Evolutionary conservation across 192 early-diverging fungal genomes (phyloP).

Genomic region (Coemansia sp.): DNA sequence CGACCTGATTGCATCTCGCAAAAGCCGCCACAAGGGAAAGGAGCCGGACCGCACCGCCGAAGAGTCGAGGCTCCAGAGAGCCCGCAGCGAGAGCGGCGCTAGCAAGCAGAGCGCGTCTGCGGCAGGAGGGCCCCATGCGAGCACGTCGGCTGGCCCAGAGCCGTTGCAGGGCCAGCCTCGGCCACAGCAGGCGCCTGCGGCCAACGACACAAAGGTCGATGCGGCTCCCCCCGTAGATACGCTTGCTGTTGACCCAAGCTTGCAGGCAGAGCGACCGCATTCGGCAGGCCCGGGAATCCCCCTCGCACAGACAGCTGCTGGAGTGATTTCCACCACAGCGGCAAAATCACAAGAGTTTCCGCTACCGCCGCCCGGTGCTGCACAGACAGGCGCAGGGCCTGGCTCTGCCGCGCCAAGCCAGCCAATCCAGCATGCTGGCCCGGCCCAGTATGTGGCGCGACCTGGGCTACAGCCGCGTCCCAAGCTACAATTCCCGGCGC

Average conservation of each 20-base stretch:
- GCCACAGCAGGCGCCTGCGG: not conserved
- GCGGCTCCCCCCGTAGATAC: not conserved
- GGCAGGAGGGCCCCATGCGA: not conserved
- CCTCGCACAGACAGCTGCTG: constrained; percentile 1
- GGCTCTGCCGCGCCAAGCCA: not conserved
- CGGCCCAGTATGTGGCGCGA: not conserved
- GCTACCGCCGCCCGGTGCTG: not conserved
- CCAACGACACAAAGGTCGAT: not conserved
- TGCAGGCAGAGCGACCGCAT: constrained; percentile 18
- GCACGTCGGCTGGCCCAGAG: not conserved
- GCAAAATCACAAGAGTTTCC: not conserved
- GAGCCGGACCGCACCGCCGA: constrained; percentile 22
- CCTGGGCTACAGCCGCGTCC: too few species aligned
- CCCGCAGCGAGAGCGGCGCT: constrained; percentile 37
- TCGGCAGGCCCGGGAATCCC: constrained; percentile 15
- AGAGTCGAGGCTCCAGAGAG: constrained; percentile 6
- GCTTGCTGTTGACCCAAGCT: not conserved
- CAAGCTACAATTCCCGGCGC: too few species aligned
- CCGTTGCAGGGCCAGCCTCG: not conserved
- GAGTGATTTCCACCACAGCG: not conserved
- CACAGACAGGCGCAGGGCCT: not conserved
- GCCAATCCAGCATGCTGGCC: not conserved
- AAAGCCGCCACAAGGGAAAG: constrained; percentile 43
- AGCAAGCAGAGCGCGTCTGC: constrained; percentile 1
- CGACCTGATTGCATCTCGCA: constrained; percentile 49